Percentiles rank a stretch among this genome's conserved stretches.
Conservation (phyloP, 2,329 filamentous ascomycete species). For the Colletotrichum kahawae region DNA sequence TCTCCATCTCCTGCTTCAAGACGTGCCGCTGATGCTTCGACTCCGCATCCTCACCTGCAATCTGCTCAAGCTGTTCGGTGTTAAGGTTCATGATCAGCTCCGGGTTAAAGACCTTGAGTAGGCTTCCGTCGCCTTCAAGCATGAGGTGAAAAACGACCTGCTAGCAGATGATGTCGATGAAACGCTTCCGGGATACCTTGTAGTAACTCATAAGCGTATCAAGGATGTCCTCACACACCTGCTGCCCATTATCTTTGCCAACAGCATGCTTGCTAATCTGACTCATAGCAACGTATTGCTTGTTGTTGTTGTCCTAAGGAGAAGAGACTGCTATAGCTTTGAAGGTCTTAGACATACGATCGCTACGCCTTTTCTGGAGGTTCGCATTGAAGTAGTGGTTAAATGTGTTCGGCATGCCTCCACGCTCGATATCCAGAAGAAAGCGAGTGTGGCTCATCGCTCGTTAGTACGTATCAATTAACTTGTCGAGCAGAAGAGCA, state of each 20-base stretch:
- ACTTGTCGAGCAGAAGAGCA: conserved; percentile 47
- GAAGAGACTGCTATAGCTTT: conserved; percentile 25
- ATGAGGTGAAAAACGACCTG: conserved; percentile 63
- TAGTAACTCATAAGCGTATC: not conserved
- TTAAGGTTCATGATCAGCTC: conserved; percentile 42
- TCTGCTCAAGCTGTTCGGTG: too few species aligned
- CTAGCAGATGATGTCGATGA: conserved; percentile 66
- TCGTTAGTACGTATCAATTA: conserved; percentile 48
- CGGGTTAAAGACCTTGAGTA: conserved; percentile 57
- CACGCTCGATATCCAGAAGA: conserved; percentile 56
- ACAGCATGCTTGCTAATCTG: too few species aligned
- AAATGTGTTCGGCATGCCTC: conserved; percentile 49
- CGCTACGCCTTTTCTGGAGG: too few species aligned
- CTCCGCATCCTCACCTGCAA: too few species aligned
- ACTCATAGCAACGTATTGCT: too few species aligned
- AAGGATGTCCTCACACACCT: too few species aligned
- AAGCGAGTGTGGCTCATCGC: conserved; percentile 55
- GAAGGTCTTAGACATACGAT: too few species aligned
- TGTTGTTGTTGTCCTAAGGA: too few species aligned
- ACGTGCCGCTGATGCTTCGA: too few species aligned
- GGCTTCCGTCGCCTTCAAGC: conserved; percentile 51
- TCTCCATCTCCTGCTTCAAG: too few species aligned
- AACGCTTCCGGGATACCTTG: conserved; percentile 60
- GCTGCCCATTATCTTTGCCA: too few species aligned
- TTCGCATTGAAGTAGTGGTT: conserved; percentile 52